Evolutionary conservation across 2,329 filamentous ascomycete genomes (phyloP).

Genomic region (Colletotrichum sp.): DNA sequence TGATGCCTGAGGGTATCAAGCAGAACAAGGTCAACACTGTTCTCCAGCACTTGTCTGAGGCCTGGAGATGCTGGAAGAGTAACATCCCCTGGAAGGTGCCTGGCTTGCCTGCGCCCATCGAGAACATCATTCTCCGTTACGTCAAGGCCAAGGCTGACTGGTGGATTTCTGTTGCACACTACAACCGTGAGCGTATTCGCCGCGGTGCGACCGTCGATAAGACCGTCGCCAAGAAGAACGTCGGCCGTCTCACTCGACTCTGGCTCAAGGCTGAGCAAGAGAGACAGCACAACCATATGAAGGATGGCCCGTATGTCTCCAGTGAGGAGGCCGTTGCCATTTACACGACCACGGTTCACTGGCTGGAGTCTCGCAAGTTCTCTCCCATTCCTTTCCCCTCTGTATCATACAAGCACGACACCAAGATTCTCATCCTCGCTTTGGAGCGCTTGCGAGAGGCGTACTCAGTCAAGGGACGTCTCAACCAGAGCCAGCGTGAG

Average conservation of each 20-base stretch:
- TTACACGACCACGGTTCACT: slow-evolving; percentile 98
- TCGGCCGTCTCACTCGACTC: slow-evolving; percentile 89
- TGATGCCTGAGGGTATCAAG: slow-evolving; percentile 99
- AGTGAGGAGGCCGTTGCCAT: slow-evolving; percentile 98
- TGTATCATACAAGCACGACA: slow-evolving; percentile 99
- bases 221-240: slow-evolving; percentile 98
- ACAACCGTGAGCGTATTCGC: slow-evolving; percentile 96
- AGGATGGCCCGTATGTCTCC: slow-evolving; percentile 97
- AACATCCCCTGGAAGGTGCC: slow-evolving; percentile 99
- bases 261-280: slow-evolving; percentile 99
- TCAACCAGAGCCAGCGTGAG: slow-evolving; percentile 97
- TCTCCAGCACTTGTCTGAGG: slow-evolving; percentile 94
- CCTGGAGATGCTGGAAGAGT: slow-evolving; percentile 99
- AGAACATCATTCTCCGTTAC: slow-evolving; percentile 98
- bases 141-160: slow-evolving; percentile 99
- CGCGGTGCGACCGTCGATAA: slow-evolving; percentile 98
- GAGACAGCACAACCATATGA: slow-evolving; percentile 98
- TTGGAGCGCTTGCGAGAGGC: slow-evolving; percentile 92
- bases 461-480: slow-evolving; percentile 94
- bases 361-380: slow-evolving; percentile 97
- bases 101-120: slow-evolving; percentile 92
- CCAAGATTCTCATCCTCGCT: slow-evolving; percentile 96
- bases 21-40: slow-evolving; percentile 99
- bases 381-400: slow-evolving; percentile 98
- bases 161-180: slow-evolving; percentile 99